Conservation (phyloP, 2,329 filamentous ascomycete species). For the Arthrinium phaeospermum region DNA sequence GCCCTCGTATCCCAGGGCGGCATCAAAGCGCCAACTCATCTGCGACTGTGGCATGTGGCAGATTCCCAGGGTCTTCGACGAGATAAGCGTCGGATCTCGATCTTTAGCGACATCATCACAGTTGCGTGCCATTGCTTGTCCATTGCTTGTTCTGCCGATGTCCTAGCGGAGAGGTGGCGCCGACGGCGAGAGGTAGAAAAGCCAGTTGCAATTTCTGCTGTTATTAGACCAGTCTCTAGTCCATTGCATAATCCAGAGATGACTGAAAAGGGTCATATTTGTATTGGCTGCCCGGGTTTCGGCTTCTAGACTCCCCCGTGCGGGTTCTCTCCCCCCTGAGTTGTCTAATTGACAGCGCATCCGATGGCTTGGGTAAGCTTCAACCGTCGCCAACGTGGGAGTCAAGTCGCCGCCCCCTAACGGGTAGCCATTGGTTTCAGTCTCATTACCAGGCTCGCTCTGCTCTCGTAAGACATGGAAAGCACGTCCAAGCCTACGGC, state of each 20-base stretch:
- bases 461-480: not conserved
- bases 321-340: not conserved
- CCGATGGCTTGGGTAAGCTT: constrained; percentile 4
- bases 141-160: not conserved
- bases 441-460: not conserved
- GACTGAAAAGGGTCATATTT: not conserved
- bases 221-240: not conserved
- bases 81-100: not conserved
- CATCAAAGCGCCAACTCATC: not conserved
- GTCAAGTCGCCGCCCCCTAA: not conserved
- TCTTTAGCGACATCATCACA: not conserved
- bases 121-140: not conserved
- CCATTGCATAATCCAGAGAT: too few relatives aligned
- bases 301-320: not conserved
- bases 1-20: not conserved
- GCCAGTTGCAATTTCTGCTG: constrained; percentile 1
- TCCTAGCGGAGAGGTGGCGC: not conserved
- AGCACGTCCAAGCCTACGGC: not conserved
- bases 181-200: not conserved
- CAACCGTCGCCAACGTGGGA: not conserved
- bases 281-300: not conserved
- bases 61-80: not conserved
- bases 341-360: not conserved
- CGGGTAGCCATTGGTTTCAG: not conserved
- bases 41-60: not conserved